Evolutionary conservation across 1,284 basidiomycete genomes (phyloP), one percentile per base, ranked within the genome.

Genomic region (Sporisorium graminicola): DNA sequence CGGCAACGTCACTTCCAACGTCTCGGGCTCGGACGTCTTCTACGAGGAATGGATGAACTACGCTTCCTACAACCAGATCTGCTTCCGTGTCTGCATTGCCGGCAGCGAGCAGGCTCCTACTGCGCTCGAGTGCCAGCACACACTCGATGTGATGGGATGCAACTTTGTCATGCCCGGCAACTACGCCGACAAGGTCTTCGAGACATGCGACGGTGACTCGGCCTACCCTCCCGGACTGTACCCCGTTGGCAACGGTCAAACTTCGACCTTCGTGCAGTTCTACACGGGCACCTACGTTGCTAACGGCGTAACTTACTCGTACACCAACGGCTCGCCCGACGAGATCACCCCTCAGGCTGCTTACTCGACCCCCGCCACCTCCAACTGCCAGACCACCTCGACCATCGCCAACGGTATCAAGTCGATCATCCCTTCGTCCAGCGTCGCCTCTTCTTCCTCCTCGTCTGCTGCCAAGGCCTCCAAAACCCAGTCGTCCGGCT

Each of bases 11-110:
- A 88, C 88, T 44, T 86, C 87, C 62, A 88, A 88, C 83, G 83
- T 87, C 26, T 86, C 87, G 10, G 88, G 88, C 29, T 57, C 80
- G 27, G 88, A 89, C 61, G 88, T 88, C 43, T 82, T 82, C 65
- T 89, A 89, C 86, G 82, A 88, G 78, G 88, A 89, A 82, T 89
- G 88, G 88, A 88, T 86, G 83, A 85, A 85, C 82, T 85, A 80
- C 56, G 64, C 82, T 26, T 76, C 83, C 18, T 33, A 57, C 72
- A 70, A 82, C 67, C 76, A 85, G 63, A 58, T 85, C 47, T 85
- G 84, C 78, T 79, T 85, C 80, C 82, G 84, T 62, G 74, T 85
- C 37, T 85, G 84, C 78, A 85, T 76, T 33, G 84, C 83, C 42
- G 82, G 76, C 26, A 69, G 65, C 51, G 79, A 79, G n/a, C 31